Evolutionary conservation across 352 stramenopile species (phyloP).

Genomic region (Globisporangium nagaii): DNA sequence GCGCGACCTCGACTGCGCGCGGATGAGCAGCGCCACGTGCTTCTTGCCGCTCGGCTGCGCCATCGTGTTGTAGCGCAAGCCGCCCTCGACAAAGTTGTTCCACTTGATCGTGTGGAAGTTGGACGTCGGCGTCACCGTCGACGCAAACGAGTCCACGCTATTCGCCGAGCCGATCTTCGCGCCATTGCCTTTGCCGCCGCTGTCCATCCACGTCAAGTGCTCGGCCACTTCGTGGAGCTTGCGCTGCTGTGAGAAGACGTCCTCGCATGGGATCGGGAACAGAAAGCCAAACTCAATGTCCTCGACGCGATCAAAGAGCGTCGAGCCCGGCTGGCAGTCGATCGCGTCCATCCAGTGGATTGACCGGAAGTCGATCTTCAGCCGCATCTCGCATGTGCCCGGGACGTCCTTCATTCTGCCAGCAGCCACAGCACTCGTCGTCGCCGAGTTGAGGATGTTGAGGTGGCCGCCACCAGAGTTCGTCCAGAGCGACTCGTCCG

Average conservation of each 20-base stretch:
- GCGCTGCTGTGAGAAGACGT: conserved; percentile 71
- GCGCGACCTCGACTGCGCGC: conserved; percentile 24
- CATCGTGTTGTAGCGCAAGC: conserved; percentile 58
- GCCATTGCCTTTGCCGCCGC: conserved; percentile 6
- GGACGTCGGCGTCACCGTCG: conserved; percentile 48
- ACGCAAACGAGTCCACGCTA: conserved; percentile 20
- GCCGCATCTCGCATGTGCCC: conserved; percentile 47
- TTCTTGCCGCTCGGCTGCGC: conserved; percentile 40
- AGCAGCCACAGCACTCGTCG: conserved; percentile 9
- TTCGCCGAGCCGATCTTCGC: conserved; percentile 10
- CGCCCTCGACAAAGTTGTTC: conserved; percentile 66
- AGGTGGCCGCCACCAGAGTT: conserved; percentile 40
- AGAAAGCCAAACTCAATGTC: conserved; percentile 68
- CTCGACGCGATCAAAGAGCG: conserved; percentile 56
- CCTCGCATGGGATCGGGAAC: conserved; percentile 76
- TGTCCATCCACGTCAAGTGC: conserved; percentile 55
- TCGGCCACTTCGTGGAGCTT: conserved; percentile 77
- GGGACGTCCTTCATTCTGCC: conserved; percentile 60
- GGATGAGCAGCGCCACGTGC: conserved; percentile 58
- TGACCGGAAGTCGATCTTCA: conserved; percentile 65
- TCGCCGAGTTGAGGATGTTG: conserved; percentile 29
- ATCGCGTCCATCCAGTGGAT: conserved; percentile 66
- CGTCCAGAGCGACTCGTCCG: conserved; percentile 22
- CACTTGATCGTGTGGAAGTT: conserved; percentile 72
- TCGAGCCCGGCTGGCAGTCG: conserved; percentile 26